phyloP scores from a whole-genome alignment of 306 rosid genomes.

The Albizia julibrissin region DNA sequence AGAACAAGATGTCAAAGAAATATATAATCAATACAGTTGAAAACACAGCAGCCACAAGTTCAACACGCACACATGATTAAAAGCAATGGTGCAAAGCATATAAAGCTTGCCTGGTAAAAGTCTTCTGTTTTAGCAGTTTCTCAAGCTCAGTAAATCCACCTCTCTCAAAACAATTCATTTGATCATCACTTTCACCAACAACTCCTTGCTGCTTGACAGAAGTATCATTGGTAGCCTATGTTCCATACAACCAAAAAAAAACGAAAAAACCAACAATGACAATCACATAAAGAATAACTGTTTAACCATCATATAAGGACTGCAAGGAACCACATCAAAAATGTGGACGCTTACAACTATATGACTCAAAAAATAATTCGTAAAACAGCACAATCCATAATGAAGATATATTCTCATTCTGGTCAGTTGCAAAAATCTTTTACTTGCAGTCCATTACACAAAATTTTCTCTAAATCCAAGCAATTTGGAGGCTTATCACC shows the following conservation, averaged over 20 bases:
- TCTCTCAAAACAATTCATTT: slow-evolving; percentile 46
- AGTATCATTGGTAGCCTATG: slow-evolving; percentile 43
- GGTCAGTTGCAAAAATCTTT: not conserved
- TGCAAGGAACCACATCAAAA: slow-evolving; percentile 9
- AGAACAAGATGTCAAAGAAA: not conserved
- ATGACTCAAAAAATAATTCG: not conserved
- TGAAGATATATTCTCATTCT: not conserved
- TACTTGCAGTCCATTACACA: not conserved
- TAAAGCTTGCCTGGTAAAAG: slow-evolving; percentile 75
- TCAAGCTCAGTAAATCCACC: slow-evolving; percentile 70
- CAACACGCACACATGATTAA: slow-evolving; percentile 6
- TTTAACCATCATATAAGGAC: slow-evolving; percentile 1
- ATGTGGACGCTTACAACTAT: not conserved
- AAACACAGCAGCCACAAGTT: not conserved
- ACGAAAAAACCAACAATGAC: not conserved
- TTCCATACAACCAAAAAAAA: slow-evolving; percentile 26
- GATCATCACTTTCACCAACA: slow-evolving; percentile 37
- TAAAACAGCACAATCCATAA: slow-evolving; percentile 4
- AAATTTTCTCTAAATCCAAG: not conserved
- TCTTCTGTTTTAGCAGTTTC: slow-evolving; percentile 79
- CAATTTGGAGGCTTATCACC: not conserved
- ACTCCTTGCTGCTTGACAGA: slow-evolving; percentile 45
- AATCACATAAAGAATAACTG: not conserved
- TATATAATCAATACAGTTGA: not conserved
- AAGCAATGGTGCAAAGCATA: slow-evolving; percentile 24